Evolutionary conservation across 768 basidiomycete species (phyloP).

Genomic region (Paxillus ammoniavirescens): DNA sequence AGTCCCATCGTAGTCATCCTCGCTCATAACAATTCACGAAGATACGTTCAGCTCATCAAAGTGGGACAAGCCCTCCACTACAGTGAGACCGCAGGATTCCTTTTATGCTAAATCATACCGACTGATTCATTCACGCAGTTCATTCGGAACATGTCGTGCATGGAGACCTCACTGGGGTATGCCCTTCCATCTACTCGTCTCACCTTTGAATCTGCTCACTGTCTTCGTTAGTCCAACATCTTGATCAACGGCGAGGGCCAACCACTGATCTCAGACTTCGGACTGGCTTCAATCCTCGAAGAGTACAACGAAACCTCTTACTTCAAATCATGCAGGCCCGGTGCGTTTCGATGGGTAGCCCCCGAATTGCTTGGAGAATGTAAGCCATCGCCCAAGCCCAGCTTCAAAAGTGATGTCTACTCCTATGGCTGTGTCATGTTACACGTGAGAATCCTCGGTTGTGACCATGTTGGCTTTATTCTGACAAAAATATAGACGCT

Average conservation of each 20-base stretch:
- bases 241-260: constrained; percentile 3
- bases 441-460: constrained; percentile 7
- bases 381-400: background rate
- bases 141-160: constrained; percentile 2
- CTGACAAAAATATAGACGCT: background rate
- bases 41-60: constrained; percentile 34
- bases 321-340: constrained; percentile 8
- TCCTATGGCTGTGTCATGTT: constrained; percentile 23
- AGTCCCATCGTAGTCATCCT: constrained; percentile 5
- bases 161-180: constrained; percentile 11
- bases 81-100: constrained; percentile 24
- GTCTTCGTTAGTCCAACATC: constrained; percentile 6
- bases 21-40: background rate
- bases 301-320: constrained; percentile 31
- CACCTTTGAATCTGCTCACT: background rate
- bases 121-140: background rate
- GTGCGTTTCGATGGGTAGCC: constrained; percentile 14
- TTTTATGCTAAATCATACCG: background rate
- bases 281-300: constrained; percentile 38
- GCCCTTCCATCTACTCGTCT: background rate
- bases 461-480: background rate
- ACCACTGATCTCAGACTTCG: constrained; percentile 35
- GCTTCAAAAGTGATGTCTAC: constrained; percentile 14
- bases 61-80: constrained; percentile 40
- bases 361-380: constrained; percentile 12